Evolutionary conservation across 1,284 basidiomycete genomes (phyloP).

Genomic region (Tremellales sp.): DNA sequence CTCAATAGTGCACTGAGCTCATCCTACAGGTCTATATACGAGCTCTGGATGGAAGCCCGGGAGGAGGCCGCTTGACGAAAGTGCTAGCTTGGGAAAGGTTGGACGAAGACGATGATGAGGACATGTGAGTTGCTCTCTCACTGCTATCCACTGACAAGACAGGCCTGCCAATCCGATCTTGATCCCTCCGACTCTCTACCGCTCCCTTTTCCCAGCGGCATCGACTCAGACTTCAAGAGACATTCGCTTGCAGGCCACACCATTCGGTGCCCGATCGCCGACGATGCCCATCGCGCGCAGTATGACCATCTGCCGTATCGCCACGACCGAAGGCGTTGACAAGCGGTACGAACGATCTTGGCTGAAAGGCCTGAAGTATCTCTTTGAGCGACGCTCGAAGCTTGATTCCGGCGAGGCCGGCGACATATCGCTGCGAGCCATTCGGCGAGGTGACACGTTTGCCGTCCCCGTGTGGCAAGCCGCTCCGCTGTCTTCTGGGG

Average conservation of each 20-base stretch:
- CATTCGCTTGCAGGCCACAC: slow-evolving; percentile 42
- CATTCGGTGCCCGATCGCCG: slow-evolving; percentile 51
- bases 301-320: slow-evolving; percentile 76
- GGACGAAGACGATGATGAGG: slow-evolving; percentile 29
- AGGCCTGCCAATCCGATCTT: slow-evolving; percentile 57
- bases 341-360: slow-evolving; percentile 69
- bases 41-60: slow-evolving; percentile 38
- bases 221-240: slow-evolving; percentile 9
- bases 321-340: slow-evolving; percentile 72
- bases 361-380: slow-evolving; percentile 62
- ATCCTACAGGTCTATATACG: neutral
- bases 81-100: slow-evolving; percentile 56
- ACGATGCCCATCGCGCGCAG: slow-evolving; percentile 66
- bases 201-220: slow-evolving; percentile 25
- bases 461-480: slow-evolving; percentile 65
- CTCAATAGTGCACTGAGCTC: neutral
- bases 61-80: slow-evolving; percentile 52
- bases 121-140: slow-evolving; percentile 23
- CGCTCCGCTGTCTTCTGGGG: slow-evolving; percentile 38
- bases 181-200: slow-evolving; percentile 43
- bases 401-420: slow-evolving; percentile 7
- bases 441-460: slow-evolving; percentile 78
- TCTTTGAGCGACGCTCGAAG: slow-evolving; percentile 56
- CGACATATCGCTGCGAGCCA: slow-evolving; percentile 52
- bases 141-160: neutral